Conservation (phyloP, 495 filamentous ascomycete genomes). For the Articulospora tetracladia region DNA sequence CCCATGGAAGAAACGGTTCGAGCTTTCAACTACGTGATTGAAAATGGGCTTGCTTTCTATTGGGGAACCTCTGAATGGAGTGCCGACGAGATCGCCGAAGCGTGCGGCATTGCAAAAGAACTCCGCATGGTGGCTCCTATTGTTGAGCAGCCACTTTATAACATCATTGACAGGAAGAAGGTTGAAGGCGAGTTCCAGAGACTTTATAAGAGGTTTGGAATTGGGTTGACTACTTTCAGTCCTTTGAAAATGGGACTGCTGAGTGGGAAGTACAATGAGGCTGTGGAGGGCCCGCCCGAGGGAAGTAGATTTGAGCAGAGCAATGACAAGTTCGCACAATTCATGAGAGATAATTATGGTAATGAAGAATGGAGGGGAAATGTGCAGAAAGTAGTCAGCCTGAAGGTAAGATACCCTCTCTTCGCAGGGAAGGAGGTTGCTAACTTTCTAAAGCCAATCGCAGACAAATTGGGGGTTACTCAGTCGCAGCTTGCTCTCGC, state of each 20-base stretch:
- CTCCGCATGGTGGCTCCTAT: slow-evolving; percentile 7
- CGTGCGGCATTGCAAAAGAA: slow-evolving; percentile 37
- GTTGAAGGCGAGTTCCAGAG: slow-evolving; percentile 71
- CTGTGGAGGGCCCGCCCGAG: slow-evolving; percentile 35
- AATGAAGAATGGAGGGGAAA: slow-evolving; percentile 10
- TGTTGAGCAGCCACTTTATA: slow-evolving; percentile 78
- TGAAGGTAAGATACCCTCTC: not conserved
- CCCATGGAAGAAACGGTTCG: slow-evolving; percentile 76
- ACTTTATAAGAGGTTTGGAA: slow-evolving; percentile 59
- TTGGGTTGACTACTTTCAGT: slow-evolving; percentile 66
- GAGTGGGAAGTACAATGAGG: slow-evolving; percentile 79
- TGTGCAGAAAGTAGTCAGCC: slow-evolving; percentile 15
- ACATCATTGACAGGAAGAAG: slow-evolving; percentile 67
- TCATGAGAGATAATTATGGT: slow-evolving; percentile 26
- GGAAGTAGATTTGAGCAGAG: slow-evolving; percentile 42
- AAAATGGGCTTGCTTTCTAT: slow-evolving; percentile 48
- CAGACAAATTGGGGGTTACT: slow-evolving; percentile 59
- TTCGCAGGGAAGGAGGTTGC: slow-evolving; percentile 37
- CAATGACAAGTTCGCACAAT: slow-evolving; percentile 5
- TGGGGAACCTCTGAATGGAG: slow-evolving; percentile 52
- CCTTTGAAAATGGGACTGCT: slow-evolving; percentile 68
- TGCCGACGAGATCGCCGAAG: slow-evolving; percentile 54
- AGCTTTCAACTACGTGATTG: slow-evolving; percentile 61
- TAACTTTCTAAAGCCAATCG: slow-evolving; percentile 42
- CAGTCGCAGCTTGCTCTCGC: slow-evolving; percentile 62